These are phyloP conservation scores for Pythium vanterpoolii DNA, from an alignment of 352 stramenopile genomes.

Conservation along the genomic window DNA sequence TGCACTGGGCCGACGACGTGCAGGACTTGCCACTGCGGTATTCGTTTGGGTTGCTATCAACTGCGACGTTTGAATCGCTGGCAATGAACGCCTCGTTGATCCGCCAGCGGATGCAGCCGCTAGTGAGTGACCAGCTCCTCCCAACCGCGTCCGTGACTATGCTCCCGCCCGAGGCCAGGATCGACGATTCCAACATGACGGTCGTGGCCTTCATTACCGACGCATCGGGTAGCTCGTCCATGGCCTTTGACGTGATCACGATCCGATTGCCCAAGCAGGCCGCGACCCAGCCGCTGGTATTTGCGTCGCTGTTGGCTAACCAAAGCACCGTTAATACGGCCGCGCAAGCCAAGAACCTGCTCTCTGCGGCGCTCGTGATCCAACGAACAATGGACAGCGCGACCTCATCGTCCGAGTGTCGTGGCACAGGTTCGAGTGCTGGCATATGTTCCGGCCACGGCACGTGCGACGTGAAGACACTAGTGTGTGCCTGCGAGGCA, in stretches of 20 bases:
- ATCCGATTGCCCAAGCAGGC: slow-evolving; percentile 35
- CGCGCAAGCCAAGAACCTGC: slow-evolving; percentile 30
- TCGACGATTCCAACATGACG: slow-evolving; percentile 35
- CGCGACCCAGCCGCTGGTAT: slow-evolving; percentile 34
- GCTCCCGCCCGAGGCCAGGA: slow-evolving; percentile 32
- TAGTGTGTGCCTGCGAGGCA: slow-evolving; percentile 30
- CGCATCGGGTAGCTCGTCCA: slow-evolving; percentile 30
- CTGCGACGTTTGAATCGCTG: slow-evolving; percentile 26
- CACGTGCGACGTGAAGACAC: slow-evolving; percentile 26
- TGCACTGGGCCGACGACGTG: slow-evolving; percentile 57
- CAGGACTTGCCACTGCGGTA: slow-evolving; percentile 62
- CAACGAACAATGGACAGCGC: slow-evolving; percentile 28
- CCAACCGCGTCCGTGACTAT: slow-evolving; percentile 36
- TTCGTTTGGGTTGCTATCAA: slow-evolving; percentile 48
- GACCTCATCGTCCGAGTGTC: slow-evolving; percentile 8
- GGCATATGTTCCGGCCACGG: slow-evolving; percentile 34
- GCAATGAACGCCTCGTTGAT: slow-evolving; percentile 25
- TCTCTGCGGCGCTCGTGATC: slow-evolving; percentile 48
- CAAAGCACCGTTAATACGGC: slow-evolving; percentile 21
- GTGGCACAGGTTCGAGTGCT: not conserved
- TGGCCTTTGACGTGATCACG: slow-evolving; percentile 36
- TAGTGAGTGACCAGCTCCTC: slow-evolving; percentile 38
- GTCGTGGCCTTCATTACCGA: slow-evolving; percentile 60
- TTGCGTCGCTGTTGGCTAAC: slow-evolving; percentile 27
- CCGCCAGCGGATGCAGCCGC: slow-evolving; percentile 27